Conservation (phyloP, 345 rosid genomes). For the Sisymbrium irio region DNA sequence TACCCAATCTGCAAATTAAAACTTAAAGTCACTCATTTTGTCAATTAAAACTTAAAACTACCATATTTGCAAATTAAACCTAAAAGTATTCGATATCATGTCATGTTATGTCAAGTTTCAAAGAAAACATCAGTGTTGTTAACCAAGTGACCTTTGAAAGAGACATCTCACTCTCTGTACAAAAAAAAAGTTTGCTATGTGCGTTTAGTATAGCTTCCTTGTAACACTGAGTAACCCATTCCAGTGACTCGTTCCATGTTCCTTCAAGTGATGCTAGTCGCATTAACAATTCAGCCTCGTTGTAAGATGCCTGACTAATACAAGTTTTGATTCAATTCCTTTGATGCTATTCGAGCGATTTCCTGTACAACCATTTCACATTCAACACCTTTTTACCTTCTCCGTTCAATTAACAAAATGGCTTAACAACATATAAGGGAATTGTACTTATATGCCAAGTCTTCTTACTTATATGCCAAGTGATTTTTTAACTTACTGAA, state of each 20-base stretch:
- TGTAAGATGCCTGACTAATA: constrained; percentile 53
- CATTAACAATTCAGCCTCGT: constrained; percentile 71
- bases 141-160: background rate
- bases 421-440: background rate
- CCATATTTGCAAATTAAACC: too few relatives aligned
- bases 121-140: background rate
- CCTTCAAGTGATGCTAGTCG: constrained; percentile 86
- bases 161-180: constrained; percentile 49
- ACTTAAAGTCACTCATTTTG: too few relatives aligned
- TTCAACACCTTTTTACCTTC: background rate
- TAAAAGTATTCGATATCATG: constrained; percentile 1
- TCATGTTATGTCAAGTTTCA: background rate
- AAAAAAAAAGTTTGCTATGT: constrained; percentile 55
- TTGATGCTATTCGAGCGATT: constrained; percentile 55
- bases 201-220: constrained; percentile 64
- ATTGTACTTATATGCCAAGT: too few relatives aligned
- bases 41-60: too few relatives aligned
- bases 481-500: too few relatives aligned
- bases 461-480: too few relatives aligned
- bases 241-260: constrained; percentile 63
- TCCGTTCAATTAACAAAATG: background rate
- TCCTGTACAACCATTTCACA: constrained; percentile 39
- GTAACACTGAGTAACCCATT: constrained; percentile 61
- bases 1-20: too few relatives aligned
- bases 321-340: constrained; percentile 5